Percentiles rank a stretch among this genome's conserved stretches.
phyloP scores from a whole-genome alignment of 2,329 filamentous ascomycete genomes.

The Cordyceps sp. region DNA sequence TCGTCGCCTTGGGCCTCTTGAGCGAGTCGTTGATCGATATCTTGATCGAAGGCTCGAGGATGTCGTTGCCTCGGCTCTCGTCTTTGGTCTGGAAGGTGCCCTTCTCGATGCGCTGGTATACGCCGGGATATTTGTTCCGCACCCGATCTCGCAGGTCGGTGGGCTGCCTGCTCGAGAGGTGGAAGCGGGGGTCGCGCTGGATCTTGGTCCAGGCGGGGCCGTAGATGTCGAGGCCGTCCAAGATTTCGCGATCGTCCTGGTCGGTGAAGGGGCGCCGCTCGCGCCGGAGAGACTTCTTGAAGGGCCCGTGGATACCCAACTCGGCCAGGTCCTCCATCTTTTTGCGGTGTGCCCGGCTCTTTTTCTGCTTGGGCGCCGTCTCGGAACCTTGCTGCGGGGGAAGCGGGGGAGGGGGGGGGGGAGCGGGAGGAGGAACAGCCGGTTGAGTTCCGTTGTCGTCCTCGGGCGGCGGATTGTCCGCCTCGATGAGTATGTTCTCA shows the following conservation, averaged over 20 bases:
- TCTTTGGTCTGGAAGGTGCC: conserved; percentile 30
- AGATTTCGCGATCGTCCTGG: conserved; percentile 44
- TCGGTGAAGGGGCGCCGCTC: conserved; percentile 44
- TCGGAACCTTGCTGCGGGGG: conserved; percentile 13
- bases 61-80: conserved; percentile 19
- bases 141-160: conserved; percentile 47
- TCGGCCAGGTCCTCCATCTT: conserved; percentile 37
- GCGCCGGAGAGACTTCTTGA: conserved; percentile 43
- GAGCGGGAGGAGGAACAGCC: too few species aligned
- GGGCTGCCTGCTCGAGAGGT: conserved; percentile 40
- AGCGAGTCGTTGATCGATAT: conserved; percentile 31
- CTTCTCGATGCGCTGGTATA: conserved; percentile 40
- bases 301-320: conserved; percentile 44
- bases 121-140: conserved; percentile 45
- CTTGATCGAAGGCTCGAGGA: conserved; percentile 34
- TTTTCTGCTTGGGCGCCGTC: conserved; percentile 24
- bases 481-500: conserved; percentile 41
- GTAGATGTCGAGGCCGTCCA: conserved; percentile 40
- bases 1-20: conserved; percentile 19
- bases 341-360: conserved; percentile 36
- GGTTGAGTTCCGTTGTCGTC: too few species aligned
- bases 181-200: conserved; percentile 39
- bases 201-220: conserved; percentile 51
- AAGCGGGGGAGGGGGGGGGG: too few species aligned
- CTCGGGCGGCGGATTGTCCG: too few species aligned